Evolutionary conservation across 2,329 filamentous ascomycete species (phyloP).

Genomic region (Thyridium curvatum): DNA sequence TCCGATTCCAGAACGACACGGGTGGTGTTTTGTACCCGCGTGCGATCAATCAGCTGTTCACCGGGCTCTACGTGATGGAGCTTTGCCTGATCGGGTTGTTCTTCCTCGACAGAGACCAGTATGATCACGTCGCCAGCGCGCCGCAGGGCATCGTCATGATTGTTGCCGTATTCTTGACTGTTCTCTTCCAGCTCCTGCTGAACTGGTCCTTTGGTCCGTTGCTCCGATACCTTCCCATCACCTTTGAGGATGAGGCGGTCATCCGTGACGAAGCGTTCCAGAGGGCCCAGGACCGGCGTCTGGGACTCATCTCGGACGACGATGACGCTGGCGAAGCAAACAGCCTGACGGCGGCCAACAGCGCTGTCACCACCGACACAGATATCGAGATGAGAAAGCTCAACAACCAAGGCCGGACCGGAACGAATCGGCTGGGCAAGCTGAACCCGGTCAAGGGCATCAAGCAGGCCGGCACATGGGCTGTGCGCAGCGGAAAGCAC

Average conservation of each 20-base stretch:
- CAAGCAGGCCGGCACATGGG: slow-evolving; percentile 40
- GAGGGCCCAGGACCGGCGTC: slow-evolving; percentile 64
- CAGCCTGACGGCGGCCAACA: slow-evolving; percentile 15
- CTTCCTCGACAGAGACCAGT: slow-evolving; percentile 62
- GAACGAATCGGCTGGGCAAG: slow-evolving; percentile 13
- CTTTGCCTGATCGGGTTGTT: slow-evolving; percentile 85
- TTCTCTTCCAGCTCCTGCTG: slow-evolving; percentile 71
- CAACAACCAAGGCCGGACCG: background rate
- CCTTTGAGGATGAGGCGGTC: slow-evolving; percentile 90
- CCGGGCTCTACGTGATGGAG: slow-evolving; percentile 92
- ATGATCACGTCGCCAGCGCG: slow-evolving; percentile 51
- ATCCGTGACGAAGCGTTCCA: slow-evolving; percentile 87
- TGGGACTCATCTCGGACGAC: slow-evolving; percentile 52
- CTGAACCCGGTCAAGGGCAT: slow-evolving; percentile 38
- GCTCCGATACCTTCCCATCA: slow-evolving; percentile 85
- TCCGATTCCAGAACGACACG: slow-evolving; percentile 81
- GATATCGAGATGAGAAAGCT: slow-evolving; percentile 30
- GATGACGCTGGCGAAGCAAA: slow-evolving; percentile 32
- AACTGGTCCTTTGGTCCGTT: slow-evolving; percentile 81
- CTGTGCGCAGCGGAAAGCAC: slow-evolving; percentile 40
- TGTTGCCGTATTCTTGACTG: slow-evolving; percentile 62
- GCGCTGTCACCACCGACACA: slow-evolving; percentile 12
- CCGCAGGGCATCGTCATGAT: slow-evolving; percentile 85
- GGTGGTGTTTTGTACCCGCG: slow-evolving; percentile 87
- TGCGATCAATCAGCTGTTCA: slow-evolving; percentile 93